Evolutionary conservation across 176 grass and related monocot species (phyloP).

Genomic region (Poa annua): DNA sequence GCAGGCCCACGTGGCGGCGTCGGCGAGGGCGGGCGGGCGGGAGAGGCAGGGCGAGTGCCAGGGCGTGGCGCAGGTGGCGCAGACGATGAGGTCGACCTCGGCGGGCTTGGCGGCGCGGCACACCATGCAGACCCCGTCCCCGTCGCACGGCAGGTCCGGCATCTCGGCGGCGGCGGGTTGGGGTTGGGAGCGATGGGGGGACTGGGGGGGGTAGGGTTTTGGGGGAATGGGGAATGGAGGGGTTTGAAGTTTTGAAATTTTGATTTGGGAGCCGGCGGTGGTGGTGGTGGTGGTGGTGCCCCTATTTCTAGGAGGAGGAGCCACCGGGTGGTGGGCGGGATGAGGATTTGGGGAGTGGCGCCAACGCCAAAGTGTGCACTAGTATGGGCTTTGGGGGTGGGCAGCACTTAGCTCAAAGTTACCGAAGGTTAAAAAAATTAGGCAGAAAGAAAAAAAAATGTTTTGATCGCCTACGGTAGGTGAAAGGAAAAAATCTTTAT

Average conservation of each 20-base stretch:
- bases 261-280: too few relatives aligned
- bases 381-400: too few relatives aligned
- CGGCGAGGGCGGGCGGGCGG: slow-evolving; percentile 56
- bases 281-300: too few relatives aligned
- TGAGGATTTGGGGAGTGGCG: background rate
- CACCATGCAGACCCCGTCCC: slow-evolving; percentile 84
- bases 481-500: too few relatives aligned
- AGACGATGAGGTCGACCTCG: slow-evolving; percentile 64
- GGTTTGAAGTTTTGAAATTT: too few relatives aligned
- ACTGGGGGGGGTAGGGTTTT: slow-evolving; percentile 33
- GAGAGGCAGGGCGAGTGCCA: slow-evolving; percentile 92
- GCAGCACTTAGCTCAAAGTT: too few relatives aligned
- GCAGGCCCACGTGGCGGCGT: slow-evolving; percentile 66
- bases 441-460: too few relatives aligned
- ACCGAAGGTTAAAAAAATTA: too few relatives aligned
- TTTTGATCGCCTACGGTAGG: too few relatives aligned
- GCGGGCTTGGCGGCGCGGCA: slow-evolving; percentile 50
- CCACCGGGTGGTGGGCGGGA: too few relatives aligned
- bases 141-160: slow-evolving; percentile 86
- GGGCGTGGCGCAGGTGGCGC: slow-evolving; percentile 74
- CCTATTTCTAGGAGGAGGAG: too few relatives aligned
- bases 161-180: slow-evolving; percentile 36
- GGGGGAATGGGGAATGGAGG: background rate
- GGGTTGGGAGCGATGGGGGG: too few relatives aligned
- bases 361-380: background rate